Evolutionary conservation across 148 eudicot species (phyloP), one percentile per base, ranked within the genome.

Genomic region (Camellia granthamiana): DNA sequence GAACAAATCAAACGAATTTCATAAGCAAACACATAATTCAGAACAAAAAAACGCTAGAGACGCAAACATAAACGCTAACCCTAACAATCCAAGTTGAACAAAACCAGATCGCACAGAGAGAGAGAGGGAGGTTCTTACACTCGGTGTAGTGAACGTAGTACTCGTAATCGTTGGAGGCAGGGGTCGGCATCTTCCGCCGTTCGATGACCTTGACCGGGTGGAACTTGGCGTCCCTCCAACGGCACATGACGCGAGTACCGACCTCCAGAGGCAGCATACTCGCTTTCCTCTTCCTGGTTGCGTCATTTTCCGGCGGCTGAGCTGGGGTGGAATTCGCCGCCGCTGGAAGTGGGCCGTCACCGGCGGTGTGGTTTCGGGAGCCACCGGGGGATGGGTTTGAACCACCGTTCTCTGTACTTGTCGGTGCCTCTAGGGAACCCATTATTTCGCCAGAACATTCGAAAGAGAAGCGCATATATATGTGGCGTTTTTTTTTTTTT

Each of bases 121-220:
- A 38, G 38, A 59, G 52, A 49, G 43, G 52, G 61, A 38, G 5
- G 7, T 77, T 19, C 95, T 82, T 78, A 95, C 98, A 95, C 74
- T 95, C 98, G 5, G 97, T 95, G 77, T 95, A 95, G 84, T 95
- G 97, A 62, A 95, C 98, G 69, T 95, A 95, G 83, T 95, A 95
- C 84, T 95, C 98, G 79, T 95, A 95, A 9, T 95, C 96, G 76
- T 84, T 89, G 63, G 88, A 46, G 0, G 86, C 98, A 21, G 78
- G 88, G 12, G 0, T 61, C 7, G 74, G 78, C 38, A 90, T 52
- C 55, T 83, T 88, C 7, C 98, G 90, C 3, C 98, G 94, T 77
- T 95, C 98, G 76, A 95, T 95, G 79, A 93, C 97, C 87, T 93
- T 94, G 14, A 92, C 97, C 2, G 93, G 97, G 62, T 95, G 98